These are phyloP conservation scores for Neurospora terricola DNA, from an alignment of 495 filamentous ascomycete genomes.

Conservation along the genomic window DNA sequence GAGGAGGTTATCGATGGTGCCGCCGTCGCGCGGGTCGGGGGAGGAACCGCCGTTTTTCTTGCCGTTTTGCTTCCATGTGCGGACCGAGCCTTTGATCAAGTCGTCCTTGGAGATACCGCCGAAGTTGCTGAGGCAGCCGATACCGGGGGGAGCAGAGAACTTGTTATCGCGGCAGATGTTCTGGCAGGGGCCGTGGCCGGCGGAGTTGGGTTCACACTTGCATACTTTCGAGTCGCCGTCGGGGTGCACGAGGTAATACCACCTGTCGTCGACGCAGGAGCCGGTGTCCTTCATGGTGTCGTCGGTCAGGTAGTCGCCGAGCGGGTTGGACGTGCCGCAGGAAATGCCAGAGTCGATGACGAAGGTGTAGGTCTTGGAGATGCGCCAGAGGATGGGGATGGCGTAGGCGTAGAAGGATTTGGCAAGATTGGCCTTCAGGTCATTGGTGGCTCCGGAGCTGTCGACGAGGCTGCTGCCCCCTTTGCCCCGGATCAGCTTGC, in stretches of 20 bases:
- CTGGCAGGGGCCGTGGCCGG: neutral
- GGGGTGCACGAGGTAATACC: slow-evolving; percentile 23
- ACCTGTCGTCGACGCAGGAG: slow-evolving; percentile 15
- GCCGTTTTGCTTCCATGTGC: slow-evolving; percentile 22
- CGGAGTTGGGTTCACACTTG: neutral
- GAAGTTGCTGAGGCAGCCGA: slow-evolving; percentile 13
- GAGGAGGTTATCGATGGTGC: slow-evolving; percentile 10
- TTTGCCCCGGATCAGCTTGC: slow-evolving; percentile 19
- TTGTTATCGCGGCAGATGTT: slow-evolving; percentile 7
- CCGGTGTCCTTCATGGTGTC: slow-evolving; percentile 11
- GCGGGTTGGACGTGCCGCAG: slow-evolving; percentile 13
- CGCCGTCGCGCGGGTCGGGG: slow-evolving; percentile 11
- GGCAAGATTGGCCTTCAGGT: neutral
- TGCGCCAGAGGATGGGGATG: slow-evolving; percentile 24
- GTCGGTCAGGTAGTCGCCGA: slow-evolving; percentile 12
- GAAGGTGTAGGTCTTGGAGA: slow-evolving; percentile 17
- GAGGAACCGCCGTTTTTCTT: slow-evolving; percentile 16
- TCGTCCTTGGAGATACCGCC: slow-evolving; percentile 16
- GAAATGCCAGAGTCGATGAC: slow-evolving; percentile 23
- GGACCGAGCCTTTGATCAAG: slow-evolving; percentile 19
- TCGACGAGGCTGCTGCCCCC: neutral
- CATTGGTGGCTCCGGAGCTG: neutral
- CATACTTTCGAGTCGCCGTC: neutral
- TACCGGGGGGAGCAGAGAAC: slow-evolving; percentile 15
- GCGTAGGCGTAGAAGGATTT: slow-evolving; percentile 23